phyloP scores from a whole-genome alignment of 257 asterid species.

The Jaltomata sinuosa region DNA sequence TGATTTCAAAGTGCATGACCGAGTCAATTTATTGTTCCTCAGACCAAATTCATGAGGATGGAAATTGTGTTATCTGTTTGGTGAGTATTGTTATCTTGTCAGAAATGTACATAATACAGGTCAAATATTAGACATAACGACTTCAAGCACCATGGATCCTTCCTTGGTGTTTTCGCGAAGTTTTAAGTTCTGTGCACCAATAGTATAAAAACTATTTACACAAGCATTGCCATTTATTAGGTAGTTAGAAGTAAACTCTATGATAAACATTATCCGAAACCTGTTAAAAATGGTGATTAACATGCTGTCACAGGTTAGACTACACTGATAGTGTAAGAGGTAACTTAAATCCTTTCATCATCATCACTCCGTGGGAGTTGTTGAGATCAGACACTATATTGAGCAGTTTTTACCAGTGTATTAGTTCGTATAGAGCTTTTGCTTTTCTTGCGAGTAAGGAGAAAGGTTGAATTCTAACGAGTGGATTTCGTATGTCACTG shows the following conservation, averaged over 20 bases:
- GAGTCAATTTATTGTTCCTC: slow-evolving; percentile 46
- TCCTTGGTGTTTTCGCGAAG: neutral
- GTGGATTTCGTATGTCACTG: neutral
- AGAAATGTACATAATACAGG: neutral
- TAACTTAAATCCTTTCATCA: neutral
- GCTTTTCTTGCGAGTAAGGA: neutral
- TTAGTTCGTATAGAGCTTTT: neutral
- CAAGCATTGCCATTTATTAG: neutral
- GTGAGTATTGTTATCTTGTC: slow-evolving; percentile 16
- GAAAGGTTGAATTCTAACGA: neutral
- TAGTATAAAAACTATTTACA: neutral
- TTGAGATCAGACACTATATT: neutral
- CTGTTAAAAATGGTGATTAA: neutral
- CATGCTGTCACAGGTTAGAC: neutral
- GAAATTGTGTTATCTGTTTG: slow-evolving; percentile 64
- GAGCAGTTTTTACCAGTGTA: neutral
- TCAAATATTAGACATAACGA: neutral
- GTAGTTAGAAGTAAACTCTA: no score
- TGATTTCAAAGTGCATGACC: slow-evolving; percentile 39
- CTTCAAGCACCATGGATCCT: neutral
- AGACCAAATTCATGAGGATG: slow-evolving; percentile 43
- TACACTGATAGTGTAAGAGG: neutral
- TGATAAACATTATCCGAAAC: neutral
- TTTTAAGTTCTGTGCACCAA: neutral
- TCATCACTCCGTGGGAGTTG: neutral